These are phyloP conservation scores for Blastobotrys buckinghamii DNA, from an alignment of 1,139 yeast genomes.

Conservation along the genomic window DNA sequence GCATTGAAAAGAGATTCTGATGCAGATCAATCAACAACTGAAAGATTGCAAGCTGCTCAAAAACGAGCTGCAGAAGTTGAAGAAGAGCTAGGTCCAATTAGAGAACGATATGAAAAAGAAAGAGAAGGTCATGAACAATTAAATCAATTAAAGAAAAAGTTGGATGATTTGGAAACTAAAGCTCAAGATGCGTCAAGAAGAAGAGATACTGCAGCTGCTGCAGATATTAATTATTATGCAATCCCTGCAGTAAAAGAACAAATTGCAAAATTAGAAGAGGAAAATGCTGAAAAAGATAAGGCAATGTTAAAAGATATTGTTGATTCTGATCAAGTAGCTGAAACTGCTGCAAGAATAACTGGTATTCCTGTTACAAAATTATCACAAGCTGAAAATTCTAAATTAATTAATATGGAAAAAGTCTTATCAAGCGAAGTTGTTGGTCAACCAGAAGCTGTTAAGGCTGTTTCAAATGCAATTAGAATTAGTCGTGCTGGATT, in stretches of 20 bases:
- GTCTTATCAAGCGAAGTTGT: slow-evolving; percentile 79
- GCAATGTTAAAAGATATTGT: slow-evolving; percentile 82
- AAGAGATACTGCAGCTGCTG: slow-evolving; percentile 89
- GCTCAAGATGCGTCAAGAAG: slow-evolving; percentile 97
- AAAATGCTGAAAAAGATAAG: slow-evolving; percentile 62
- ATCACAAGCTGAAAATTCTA: slow-evolving; percentile 90
- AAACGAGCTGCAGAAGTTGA: slow-evolving; percentile 77
- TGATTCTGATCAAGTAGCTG: slow-evolving; percentile 88
- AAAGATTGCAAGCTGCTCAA: slow-evolving; percentile 72
- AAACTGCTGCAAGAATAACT: slow-evolving; percentile 93
- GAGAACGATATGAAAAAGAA: slow-evolving; percentile 82
- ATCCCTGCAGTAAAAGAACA: slow-evolving; percentile 84
- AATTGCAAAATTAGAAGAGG: slow-evolving; percentile 69
- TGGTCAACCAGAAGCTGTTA: slow-evolving; percentile 94
- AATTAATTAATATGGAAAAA: slow-evolving; percentile 90
- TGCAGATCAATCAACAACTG: slow-evolving; percentile 80
- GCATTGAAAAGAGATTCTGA: slow-evolving; percentile 96
- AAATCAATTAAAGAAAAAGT: slow-evolving; percentile 79
- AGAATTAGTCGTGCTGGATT: slow-evolving; percentile 93
- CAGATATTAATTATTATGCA: slow-evolving; percentile 92
- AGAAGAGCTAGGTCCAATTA: slow-evolving; percentile 78
- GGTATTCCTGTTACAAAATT: slow-evolving; percentile 98
- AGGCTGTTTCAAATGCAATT: slow-evolving; percentile 92
- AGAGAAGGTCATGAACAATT: slow-evolving; percentile 88
- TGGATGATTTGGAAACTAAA: slow-evolving; percentile 87